Percentiles rank a stretch among this genome's conserved stretches.
Conservation (phyloP, 208 protist genomes). For the Sergeia podlipaevii region DNA sequence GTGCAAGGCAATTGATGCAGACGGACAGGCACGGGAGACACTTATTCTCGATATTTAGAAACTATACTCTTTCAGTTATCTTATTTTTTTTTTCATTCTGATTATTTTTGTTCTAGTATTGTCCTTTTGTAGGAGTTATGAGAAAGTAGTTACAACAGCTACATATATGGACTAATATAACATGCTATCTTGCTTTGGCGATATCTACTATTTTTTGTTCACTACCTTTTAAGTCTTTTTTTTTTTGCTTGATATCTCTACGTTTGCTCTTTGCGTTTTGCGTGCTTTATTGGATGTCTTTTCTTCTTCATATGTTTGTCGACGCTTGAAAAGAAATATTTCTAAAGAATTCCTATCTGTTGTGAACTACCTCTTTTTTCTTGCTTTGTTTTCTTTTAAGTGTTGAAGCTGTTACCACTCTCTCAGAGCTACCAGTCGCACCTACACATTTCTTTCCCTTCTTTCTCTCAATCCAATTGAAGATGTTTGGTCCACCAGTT, state of each 20-base stretch:
- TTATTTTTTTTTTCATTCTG: slow-evolving; percentile 8
- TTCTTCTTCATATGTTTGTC: slow-evolving; percentile 6
- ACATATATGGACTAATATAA: neutral
- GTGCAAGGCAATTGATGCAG: slow-evolving; percentile 94
- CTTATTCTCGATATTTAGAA: slow-evolving; percentile 32
- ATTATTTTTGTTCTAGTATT: neutral
- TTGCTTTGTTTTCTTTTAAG: no score
- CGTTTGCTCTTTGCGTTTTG: neutral
- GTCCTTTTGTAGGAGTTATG: neutral
- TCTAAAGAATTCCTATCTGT: no score
- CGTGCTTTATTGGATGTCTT: slow-evolving; percentile 6
- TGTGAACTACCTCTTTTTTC: no score
- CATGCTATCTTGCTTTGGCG: neutral
- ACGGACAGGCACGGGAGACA: slow-evolving; percentile 83
- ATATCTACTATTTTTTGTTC: neutral
- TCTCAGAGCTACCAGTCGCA: no score
- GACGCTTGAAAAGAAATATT: no score
- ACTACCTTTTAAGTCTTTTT: neutral
- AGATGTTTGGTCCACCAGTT: no score
- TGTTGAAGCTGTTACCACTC: no score
- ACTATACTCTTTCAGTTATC: neutral
- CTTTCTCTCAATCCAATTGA: no score
- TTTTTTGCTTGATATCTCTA: neutral
- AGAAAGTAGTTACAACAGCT: neutral
- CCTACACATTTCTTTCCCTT: no score